Conservation (phyloP, 2,329 filamentous ascomycete genomes). For the Ophiostoma angusticollis region DNA sequence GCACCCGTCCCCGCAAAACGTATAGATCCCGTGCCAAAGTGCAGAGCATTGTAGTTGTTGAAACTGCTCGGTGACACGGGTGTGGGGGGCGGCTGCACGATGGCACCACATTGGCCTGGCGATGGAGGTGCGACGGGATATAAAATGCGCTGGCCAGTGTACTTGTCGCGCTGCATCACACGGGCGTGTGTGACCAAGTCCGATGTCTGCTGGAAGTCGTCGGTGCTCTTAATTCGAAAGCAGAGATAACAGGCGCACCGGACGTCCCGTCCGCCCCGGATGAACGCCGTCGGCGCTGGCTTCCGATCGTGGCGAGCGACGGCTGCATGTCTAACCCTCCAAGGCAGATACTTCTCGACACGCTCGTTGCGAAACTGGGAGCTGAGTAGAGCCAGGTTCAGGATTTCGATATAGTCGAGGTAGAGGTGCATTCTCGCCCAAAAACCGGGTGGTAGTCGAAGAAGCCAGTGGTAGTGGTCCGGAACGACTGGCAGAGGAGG, state of each 20-base stretch:
- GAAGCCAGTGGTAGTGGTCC: conserved; percentile 9
- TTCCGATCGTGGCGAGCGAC: conserved; percentile 4
- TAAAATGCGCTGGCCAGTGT: conserved; percentile 10
- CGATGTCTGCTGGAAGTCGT: conserved; percentile 6
- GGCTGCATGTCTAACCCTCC: conserved; percentile 7
- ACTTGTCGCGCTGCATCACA: conserved; percentile 10
- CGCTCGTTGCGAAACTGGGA: conserved; percentile 6
- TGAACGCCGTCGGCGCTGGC: neutral
- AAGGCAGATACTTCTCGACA: conserved; percentile 11
- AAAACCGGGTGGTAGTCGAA: conserved; percentile 10
- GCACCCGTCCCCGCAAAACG: neutral
- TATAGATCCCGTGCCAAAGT: neutral
- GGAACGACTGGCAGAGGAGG: neutral
- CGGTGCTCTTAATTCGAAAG: conserved; percentile 11
- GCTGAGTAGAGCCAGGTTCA: conserved; percentile 9
- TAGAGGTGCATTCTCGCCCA: conserved; percentile 12
- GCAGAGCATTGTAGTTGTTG: neutral
- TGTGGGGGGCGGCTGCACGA: conserved; percentile 3
- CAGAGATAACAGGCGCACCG: conserved; percentile 14
- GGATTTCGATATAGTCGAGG: conserved; percentile 13
- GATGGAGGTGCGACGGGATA: conserved; percentile 2
- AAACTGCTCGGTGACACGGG: conserved; percentile 1
- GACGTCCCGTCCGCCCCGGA: neutral
- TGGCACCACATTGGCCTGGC: neutral
- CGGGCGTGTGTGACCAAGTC: conserved; percentile 5